These are phyloP conservation scores for Ilyonectria destructans DNA, from an alignment of 2,329 filamentous ascomycete genomes.

Conservation along the genomic window DNA sequence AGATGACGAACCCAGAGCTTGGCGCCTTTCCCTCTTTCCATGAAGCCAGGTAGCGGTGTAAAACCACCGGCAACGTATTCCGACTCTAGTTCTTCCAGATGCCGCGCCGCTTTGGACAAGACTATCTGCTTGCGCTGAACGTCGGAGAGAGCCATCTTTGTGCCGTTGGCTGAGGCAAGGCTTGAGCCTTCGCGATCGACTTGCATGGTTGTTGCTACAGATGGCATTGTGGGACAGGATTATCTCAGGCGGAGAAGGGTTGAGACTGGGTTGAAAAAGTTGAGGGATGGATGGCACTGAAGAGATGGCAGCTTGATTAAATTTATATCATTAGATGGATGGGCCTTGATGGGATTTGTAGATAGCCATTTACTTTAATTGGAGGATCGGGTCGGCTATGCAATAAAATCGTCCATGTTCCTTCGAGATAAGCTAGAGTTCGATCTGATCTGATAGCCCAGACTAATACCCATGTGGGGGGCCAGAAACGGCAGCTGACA, in stretches of 20 bases:
- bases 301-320: neutral
- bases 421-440: no score
- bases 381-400: no score
- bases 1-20: neutral
- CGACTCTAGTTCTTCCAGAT: neutral
- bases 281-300: neutral
- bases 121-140: neutral
- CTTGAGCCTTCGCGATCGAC: neutral
- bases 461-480: no score
- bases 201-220: neutral
- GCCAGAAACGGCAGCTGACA: no score
- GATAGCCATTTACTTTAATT: no score
- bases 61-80: constrained; percentile 1
- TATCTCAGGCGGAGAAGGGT: neutral
- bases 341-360: no score
- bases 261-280: neutral
- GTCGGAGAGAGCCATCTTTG: neutral
- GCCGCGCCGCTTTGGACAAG: neutral
- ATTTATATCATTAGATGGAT: neutral
- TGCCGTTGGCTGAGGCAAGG: neutral
- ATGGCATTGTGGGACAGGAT: neutral
- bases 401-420: no score
- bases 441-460: no score
- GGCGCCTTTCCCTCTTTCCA: neutral
- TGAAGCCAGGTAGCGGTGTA: neutral